phyloP scores from a whole-genome alignment of 768 basidiomycete genomes.

The Kwoniella europaea region DNA sequence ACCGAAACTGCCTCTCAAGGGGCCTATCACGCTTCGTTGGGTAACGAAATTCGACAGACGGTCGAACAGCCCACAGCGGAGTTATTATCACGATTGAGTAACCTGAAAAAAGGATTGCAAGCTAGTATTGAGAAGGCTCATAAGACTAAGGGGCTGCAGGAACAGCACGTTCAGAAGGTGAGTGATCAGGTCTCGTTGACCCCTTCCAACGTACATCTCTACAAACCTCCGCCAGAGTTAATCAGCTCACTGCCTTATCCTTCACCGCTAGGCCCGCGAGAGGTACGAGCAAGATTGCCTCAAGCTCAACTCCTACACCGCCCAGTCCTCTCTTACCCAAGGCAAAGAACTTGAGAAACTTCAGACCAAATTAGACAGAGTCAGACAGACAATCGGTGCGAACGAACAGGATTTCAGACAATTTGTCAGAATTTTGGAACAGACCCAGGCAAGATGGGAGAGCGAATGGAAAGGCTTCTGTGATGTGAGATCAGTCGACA shows the following conservation, averaged over 20 bases:
- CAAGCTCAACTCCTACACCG: constrained; percentile 90
- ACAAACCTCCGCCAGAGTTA: too few relatives aligned
- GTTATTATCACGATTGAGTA: constrained; percentile 34
- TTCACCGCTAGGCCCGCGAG: constrained; percentile 68
- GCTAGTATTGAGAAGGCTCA: constrained; percentile 82
- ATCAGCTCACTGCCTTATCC: background rate
- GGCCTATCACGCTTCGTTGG: constrained; percentile 71
- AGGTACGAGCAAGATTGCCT: constrained; percentile 93
- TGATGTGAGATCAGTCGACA: constrained; percentile 62
- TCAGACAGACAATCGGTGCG: constrained; percentile 82
- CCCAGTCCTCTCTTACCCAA: constrained; percentile 86
- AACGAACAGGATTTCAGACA: constrained; percentile 94
- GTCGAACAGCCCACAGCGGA: constrained; percentile 64
- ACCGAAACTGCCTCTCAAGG: constrained; percentile 84
- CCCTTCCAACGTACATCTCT: too few relatives aligned
- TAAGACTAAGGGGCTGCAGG: constrained; percentile 85
- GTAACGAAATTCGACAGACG: constrained; percentile 74
- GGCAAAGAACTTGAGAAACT: constrained; percentile 93
- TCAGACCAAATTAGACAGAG: constrained; percentile 80
- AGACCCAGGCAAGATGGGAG: constrained; percentile 86
- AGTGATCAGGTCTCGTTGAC: constrained; percentile 5
- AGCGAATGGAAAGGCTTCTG: constrained; percentile 92
- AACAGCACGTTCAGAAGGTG: constrained; percentile 78
- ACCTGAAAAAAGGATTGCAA: constrained; percentile 62
- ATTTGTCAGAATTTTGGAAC: constrained; percentile 76